These are phyloP conservation scores for Agrocybe praecox DNA, from an alignment of 768 basidiomycete species.

Conservation along the genomic window DNA sequence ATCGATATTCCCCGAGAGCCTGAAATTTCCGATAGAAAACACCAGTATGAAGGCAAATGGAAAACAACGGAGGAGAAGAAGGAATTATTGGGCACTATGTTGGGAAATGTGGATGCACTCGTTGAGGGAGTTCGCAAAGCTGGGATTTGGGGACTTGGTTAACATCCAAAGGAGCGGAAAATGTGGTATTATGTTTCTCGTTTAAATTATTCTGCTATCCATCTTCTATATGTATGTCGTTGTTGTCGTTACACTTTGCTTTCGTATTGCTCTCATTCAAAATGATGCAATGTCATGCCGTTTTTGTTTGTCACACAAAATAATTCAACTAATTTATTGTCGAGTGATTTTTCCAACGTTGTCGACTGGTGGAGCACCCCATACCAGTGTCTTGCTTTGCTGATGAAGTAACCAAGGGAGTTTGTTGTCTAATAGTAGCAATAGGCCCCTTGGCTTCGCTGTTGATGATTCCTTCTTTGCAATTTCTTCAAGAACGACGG, in stretches of 20 bases:
- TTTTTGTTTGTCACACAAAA: not conserved
- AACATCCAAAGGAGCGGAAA: not conserved
- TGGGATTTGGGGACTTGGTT: conserved; percentile 81
- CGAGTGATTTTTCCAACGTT: conserved; percentile 52
- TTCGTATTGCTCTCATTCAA: not conserved
- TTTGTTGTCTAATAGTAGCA: conserved; percentile 43
- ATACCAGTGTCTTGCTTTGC: conserved; percentile 61
- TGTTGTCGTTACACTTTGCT: conserved; percentile 10
- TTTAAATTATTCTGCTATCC: not conserved
- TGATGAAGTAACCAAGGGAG: conserved; percentile 63
- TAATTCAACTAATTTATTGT: not conserved
- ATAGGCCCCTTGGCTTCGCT: conserved; percentile 9
- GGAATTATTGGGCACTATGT: conserved; percentile 73
- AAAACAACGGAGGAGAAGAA: conserved; percentile 84
- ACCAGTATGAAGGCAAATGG: conserved; percentile 24
- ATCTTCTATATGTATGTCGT: not conserved
- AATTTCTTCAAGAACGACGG: conserved; percentile 3
- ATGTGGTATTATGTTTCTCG: not conserved
- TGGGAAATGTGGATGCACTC: conserved; percentile 90
- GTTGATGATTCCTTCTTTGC: conserved; percentile 1
- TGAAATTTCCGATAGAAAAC: not conserved
- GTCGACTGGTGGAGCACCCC: conserved; percentile 75
- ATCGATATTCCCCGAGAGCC: not conserved
- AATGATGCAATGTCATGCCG: not conserved
- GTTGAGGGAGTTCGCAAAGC: conserved; percentile 87